Conservation (phyloP, 2,329 filamentous ascomycete genomes). For the Nemania sp. region DNA sequence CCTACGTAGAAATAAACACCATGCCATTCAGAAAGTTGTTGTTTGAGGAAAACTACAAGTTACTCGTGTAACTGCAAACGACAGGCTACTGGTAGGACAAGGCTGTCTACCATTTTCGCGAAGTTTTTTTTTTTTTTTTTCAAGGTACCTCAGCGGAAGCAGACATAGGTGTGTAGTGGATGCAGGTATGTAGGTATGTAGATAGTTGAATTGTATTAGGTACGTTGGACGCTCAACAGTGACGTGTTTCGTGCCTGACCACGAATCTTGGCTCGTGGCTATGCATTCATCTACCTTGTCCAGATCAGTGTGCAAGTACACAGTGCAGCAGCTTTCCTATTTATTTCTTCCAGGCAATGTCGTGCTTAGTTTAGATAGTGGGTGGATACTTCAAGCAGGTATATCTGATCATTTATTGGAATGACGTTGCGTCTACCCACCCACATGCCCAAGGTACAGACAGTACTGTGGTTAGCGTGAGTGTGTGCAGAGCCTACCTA, state of each 20-base stretch:
- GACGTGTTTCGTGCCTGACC: constrained; percentile 27
- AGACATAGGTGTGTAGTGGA: too few relatives aligned
- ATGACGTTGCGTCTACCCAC: constrained; percentile 31
- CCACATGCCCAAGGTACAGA: background rate
- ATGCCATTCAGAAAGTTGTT: background rate
- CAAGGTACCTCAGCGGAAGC: too few relatives aligned
- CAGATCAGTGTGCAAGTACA: constrained; percentile 16
- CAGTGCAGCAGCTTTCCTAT: constrained; percentile 24
- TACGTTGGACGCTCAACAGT: constrained; percentile 7
- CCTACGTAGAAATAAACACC: background rate
- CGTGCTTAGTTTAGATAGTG: constrained; percentile 3
- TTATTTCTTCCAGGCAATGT: constrained; percentile 18
- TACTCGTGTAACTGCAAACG: background rate
- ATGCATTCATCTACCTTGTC: constrained; percentile 26
- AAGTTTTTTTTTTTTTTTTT: background rate
- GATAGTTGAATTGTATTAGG: too few relatives aligned
- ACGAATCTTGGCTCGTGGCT: constrained; percentile 35
- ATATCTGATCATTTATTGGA: constrained; percentile 17
- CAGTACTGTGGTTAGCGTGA: background rate
- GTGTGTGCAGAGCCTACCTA: too few relatives aligned
- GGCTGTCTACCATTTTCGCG: background rate
- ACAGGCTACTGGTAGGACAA: constrained; percentile 2
- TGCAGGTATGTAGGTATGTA: background rate
- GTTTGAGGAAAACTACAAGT: background rate
- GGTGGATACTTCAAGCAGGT: background rate